phyloP scores from a whole-genome alignment of 805 yeast species.

The Candida xyloterini region DNA sequence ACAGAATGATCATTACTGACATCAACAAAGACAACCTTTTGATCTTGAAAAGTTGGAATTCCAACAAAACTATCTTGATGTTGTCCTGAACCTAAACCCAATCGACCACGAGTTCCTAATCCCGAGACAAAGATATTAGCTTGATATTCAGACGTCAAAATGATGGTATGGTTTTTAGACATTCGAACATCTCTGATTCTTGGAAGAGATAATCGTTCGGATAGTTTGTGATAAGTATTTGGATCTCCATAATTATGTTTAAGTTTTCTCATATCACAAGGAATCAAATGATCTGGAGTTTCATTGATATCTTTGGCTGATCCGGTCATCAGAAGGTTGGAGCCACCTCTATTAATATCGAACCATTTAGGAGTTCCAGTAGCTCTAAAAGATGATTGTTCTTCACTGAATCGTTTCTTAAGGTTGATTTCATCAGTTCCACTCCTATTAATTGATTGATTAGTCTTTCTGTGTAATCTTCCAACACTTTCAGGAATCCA shows the following conservation, averaged over 20 bases:
- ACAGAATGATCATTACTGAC: slow-evolving; percentile 68
- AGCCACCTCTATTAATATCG: slow-evolving; percentile 44
- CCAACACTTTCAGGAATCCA: slow-evolving; percentile 30
- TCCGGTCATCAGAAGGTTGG: slow-evolving; percentile 60
- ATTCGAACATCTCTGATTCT: slow-evolving; percentile 47
- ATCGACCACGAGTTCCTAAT: slow-evolving; percentile 63
- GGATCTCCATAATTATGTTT: slow-evolving; percentile 26
- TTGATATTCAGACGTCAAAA: slow-evolving; percentile 47
- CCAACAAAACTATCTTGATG: slow-evolving; percentile 44
- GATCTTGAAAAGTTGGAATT: slow-evolving; percentile 37
- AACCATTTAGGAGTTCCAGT: slow-evolving; percentile 9
- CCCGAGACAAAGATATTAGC: slow-evolving; percentile 62
- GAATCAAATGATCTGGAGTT: slow-evolving; percentile 10
- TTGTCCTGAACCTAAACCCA: slow-evolving; percentile 52
- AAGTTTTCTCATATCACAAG: slow-evolving; percentile 19
- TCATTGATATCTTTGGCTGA: slow-evolving; percentile 32
- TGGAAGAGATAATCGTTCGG: slow-evolving; percentile 36
- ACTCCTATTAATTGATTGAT: slow-evolving; percentile 3
- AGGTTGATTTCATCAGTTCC: slow-evolving; percentile 27
- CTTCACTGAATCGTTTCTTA: slow-evolving; percentile 23
- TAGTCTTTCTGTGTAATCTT: slow-evolving; percentile 23
- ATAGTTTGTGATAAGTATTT: slow-evolving; percentile 13
- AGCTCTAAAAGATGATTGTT: slow-evolving; percentile 6
- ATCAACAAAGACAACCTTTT: slow-evolving; percentile 37
- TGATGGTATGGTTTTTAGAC: slow-evolving; percentile 64